A percentile compares a stretch with the other conserved stretches of the same genome.
Conservation (phyloP, 2,329 filamentous ascomycete species). For the Arthrobotrys megalospora region DNA sequence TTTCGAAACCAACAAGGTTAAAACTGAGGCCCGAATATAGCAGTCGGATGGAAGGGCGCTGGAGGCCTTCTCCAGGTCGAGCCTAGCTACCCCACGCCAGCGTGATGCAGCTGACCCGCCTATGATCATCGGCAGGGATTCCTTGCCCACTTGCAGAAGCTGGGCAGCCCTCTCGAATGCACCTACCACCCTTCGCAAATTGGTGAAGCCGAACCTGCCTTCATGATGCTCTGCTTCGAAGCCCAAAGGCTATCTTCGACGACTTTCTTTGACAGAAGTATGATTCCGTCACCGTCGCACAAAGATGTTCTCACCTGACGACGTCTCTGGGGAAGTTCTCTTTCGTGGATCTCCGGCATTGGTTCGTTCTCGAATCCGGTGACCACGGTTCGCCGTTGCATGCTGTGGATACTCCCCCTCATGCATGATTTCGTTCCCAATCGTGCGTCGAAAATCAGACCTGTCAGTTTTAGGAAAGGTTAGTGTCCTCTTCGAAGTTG, state of each 20-base stretch:
- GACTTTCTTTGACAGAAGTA: slow-evolving; percentile 19
- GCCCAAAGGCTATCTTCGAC: background rate
- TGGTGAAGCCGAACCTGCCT: slow-evolving; percentile 26
- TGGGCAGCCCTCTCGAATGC: slow-evolving; percentile 47
- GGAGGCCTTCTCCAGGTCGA: slow-evolving; percentile 42
- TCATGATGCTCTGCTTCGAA: slow-evolving; percentile 23
- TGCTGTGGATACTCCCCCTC: slow-evolving; percentile 53
- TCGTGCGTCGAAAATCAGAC: slow-evolving; percentile 38
- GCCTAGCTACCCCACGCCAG: slow-evolving; percentile 50
- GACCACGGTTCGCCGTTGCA: slow-evolving; percentile 51
- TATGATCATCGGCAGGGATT: slow-evolving; percentile 59
- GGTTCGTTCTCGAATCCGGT: slow-evolving; percentile 55
- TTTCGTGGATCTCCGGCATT: slow-evolving; percentile 60
- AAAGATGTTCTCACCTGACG: slow-evolving; percentile 52
- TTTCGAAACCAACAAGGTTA: slow-evolving; percentile 19
- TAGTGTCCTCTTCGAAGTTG: slow-evolving; percentile 35
- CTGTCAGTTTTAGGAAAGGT: slow-evolving; percentile 60
- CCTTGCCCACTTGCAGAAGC: slow-evolving; percentile 31
- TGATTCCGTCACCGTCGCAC: slow-evolving; percentile 46
- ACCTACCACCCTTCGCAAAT: slow-evolving; percentile 49
- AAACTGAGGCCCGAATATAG: slow-evolving; percentile 17
- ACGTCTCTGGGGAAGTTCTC: slow-evolving; percentile 10
- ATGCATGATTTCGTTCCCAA: slow-evolving; percentile 57
- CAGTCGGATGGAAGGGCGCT: slow-evolving; percentile 26
- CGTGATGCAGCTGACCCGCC: slow-evolving; percentile 58